Evolutionary conservation across 805 yeast species (phyloP).

Genomic region (Kodamaea nitidulidarum): DNA sequence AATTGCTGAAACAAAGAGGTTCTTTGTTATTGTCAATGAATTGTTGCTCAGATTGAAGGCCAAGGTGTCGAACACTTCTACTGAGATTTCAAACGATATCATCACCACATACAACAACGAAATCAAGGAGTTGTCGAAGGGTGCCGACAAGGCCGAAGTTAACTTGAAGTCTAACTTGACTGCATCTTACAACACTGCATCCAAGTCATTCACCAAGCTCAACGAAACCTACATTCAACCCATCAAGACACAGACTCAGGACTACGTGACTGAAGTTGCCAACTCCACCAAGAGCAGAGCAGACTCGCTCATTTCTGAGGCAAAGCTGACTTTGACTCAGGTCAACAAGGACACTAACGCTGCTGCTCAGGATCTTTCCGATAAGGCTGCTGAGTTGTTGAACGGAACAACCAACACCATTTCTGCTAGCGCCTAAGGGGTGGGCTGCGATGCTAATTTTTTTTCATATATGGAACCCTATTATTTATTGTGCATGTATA

Average conservation of each 20-base stretch:
- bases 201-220: constrained; percentile 28
- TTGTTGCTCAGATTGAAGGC: constrained; percentile 19
- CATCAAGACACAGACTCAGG: constrained; percentile 36
- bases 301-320: constrained; percentile 24
- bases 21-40: constrained; percentile 20
- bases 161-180: constrained; percentile 19
- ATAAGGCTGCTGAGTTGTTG: constrained; percentile 12
- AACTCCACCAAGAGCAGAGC: constrained; percentile 33
- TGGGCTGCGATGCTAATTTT: neutral
- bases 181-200: constrained; percentile 34
- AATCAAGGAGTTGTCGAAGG: constrained; percentile 26
- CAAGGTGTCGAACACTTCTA: constrained; percentile 25
- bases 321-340: constrained; percentile 12
- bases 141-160: constrained; percentile 2
- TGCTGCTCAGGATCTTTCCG: constrained; percentile 7
- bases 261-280: constrained; percentile 34
- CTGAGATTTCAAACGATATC: constrained; percentile 27
- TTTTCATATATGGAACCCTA: neutral
- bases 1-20: constrained; percentile 18
- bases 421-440: constrained; percentile 13
- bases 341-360: constrained; percentile 5
- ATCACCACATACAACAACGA: constrained; percentile 34
- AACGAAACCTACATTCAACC: constrained; percentile 38
- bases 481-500: constrained; percentile 1
- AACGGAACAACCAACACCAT: constrained; percentile 12